A percentile compares a stretch with the other conserved stretches of the same genome.
phyloP scores from a whole-genome alignment of 1,284 basidiomycete species.

The Coniferiporia weirii region DNA sequence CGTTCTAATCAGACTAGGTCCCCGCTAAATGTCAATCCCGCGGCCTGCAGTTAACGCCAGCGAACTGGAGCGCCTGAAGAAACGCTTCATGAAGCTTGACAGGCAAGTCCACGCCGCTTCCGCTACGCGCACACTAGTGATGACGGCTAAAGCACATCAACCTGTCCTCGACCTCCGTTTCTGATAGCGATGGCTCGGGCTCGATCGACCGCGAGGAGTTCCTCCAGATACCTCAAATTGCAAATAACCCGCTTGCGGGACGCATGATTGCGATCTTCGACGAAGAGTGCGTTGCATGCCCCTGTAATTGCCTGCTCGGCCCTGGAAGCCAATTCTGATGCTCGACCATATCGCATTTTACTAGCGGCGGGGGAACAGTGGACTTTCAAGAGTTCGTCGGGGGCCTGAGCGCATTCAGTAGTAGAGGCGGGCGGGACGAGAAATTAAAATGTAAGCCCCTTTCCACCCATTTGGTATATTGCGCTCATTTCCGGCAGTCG shows the following conservation, averaged over 20 bases:
- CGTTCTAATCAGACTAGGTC: neutral
- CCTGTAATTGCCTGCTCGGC: neutral
- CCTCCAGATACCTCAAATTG: slow-evolving; percentile 97
- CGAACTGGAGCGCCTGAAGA: slow-evolving; percentile 93
- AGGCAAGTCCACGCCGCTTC: slow-evolving; percentile 41
- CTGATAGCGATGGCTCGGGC: slow-evolving; percentile 84
- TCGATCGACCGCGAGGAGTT: slow-evolving; percentile 99
- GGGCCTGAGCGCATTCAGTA: slow-evolving; percentile 95
- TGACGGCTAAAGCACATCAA: neutral
- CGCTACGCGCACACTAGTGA: neutral
- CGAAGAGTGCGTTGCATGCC: slow-evolving; percentile 75
- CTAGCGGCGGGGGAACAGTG: slow-evolving; percentile 92
- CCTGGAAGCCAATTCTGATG: neutral
- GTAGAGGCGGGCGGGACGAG: slow-evolving; percentile 92
- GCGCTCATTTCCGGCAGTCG: slow-evolving; percentile 49
- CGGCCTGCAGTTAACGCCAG: slow-evolving; percentile 72
- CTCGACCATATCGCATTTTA: neutral
- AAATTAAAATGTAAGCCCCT: slow-evolving; percentile 82
- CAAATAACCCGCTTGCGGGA: slow-evolving; percentile 93
- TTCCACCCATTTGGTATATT: neutral
- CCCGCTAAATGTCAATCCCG: slow-evolving; percentile 19
- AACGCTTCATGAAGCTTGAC: slow-evolving; percentile 99
- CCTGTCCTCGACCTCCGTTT: neutral
- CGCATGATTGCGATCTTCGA: slow-evolving; percentile 99
- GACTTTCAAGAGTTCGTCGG: slow-evolving; percentile 99